Evolutionary conservation across 1,284 basidiomycete species (phyloP).

Genomic region (Apiotrichum siamense): DNA sequence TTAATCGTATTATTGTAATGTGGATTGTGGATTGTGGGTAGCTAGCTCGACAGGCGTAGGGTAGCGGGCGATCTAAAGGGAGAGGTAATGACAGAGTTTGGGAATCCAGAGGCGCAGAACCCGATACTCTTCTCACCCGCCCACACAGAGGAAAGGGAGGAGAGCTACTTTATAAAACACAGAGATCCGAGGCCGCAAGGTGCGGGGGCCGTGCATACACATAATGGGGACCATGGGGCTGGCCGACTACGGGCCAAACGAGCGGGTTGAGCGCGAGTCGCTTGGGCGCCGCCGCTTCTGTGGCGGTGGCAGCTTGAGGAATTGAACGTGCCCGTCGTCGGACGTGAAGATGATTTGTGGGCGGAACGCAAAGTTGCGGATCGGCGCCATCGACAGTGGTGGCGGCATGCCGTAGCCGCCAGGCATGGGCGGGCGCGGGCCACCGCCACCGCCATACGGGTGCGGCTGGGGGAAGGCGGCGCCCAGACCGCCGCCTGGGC

Average conservation of each 20-base stretch:
- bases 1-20: background rate
- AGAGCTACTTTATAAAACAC: no score
- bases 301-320: constrained; percentile 39
- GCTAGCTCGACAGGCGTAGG: background rate
- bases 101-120: no score
- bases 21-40: background rate
- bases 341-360: constrained; percentile 45
- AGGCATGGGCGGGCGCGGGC: constrained; percentile 4
- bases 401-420: constrained; percentile 4
- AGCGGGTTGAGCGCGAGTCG: constrained; percentile 7
- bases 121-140: no score
- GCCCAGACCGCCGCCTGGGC: constrained; percentile 3
- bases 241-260: background rate
- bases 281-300: constrained; percentile 1
- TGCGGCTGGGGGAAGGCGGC: constrained; percentile 7
- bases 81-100: no score
- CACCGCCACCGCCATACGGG: constrained; percentile 3
- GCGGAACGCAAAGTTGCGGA: constrained; percentile 26
- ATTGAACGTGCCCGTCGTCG: constrained; percentile 47
- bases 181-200: no score
- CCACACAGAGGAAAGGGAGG: no score
- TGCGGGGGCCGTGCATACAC: no score
- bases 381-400: constrained; percentile 19
- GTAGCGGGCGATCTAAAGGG: background rate
- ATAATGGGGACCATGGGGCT: no score